Evolutionary conservation across 225 moss, liverwort and hornwort genomes (phyloP).

Genomic region (Asterella californica): DNA sequence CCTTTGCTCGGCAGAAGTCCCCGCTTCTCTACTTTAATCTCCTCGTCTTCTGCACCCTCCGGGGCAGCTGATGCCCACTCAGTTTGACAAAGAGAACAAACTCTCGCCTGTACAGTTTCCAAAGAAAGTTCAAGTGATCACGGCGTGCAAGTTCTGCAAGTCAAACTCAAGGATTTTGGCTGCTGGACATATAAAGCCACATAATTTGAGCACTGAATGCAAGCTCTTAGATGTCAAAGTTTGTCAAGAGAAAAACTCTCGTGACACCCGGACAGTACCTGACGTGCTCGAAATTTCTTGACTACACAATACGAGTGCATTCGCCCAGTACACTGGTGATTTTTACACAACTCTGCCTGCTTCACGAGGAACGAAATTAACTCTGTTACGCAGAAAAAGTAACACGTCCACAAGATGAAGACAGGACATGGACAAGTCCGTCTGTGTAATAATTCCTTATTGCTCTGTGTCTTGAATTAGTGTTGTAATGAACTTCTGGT

Average conservation of each 20-base stretch:
- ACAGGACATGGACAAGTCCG: not conserved
- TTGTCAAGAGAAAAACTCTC: not conserved
- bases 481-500: not conserved
- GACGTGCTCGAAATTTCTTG: conserved; percentile 54
- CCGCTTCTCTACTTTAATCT: not conserved
- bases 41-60: conserved; percentile 14
- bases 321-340: conserved; percentile 61
- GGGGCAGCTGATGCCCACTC: conserved; percentile 39
- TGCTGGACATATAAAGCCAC: not conserved
- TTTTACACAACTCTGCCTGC: conserved; percentile 73
- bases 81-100: conserved; percentile 62
- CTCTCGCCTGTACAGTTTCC: conserved; percentile 26
- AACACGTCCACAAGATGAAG: not conserved
- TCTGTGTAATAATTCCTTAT: not conserved
- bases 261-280: conserved; percentile 36
- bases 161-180: not conserved
- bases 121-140: conserved; percentile 24
- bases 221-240: not conserved
- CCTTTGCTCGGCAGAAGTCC: not conserved
- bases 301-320: conserved; percentile 77
- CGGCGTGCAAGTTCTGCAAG: not conserved
- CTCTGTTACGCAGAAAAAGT: not conserved
- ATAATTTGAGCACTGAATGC: too few species aligned
- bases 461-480: not conserved
- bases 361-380: not conserved